Evolutionary conservation across 2,329 filamentous ascomycete genomes (phyloP).

Genomic region (Fragosphaeria purpurea): DNA sequence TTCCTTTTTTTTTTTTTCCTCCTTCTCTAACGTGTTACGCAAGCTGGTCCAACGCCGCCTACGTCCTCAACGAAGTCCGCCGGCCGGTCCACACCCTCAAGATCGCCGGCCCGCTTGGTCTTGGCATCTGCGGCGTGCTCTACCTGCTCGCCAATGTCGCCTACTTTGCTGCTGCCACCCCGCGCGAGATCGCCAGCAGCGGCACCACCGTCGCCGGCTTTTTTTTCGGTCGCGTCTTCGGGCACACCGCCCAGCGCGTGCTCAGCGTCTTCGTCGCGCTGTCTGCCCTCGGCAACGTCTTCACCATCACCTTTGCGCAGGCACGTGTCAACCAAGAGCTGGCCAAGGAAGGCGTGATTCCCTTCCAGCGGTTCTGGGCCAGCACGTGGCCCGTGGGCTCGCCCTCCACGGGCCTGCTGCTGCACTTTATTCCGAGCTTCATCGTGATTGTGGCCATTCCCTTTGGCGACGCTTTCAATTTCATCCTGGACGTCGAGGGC

Average conservation of each 20-base stretch:
- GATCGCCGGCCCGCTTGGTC: constrained; percentile 50
- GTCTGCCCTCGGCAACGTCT: constrained; percentile 51
- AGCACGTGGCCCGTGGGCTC: constrained; percentile 57
- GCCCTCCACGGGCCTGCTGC: constrained; percentile 48
- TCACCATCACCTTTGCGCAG: constrained; percentile 57
- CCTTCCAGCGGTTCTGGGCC: constrained; percentile 51
- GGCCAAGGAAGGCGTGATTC: constrained; percentile 55
- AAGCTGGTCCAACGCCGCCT: constrained; percentile 58
- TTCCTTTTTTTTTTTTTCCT: neutral
- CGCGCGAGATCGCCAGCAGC: constrained; percentile 44
- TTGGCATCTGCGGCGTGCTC: constrained; percentile 47
- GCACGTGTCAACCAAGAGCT: constrained; percentile 58
- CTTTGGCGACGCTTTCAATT: constrained; percentile 49
- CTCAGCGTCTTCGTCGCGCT: constrained; percentile 50
- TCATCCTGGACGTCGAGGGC: constrained; percentile 38
- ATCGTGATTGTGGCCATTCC: constrained; percentile 32
- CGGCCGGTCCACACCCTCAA: constrained; percentile 56
- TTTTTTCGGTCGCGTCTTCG: constrained; percentile 54
- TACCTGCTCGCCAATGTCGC: constrained; percentile 56
- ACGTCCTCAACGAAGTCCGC: constrained; percentile 54
- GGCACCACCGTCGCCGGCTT: constrained; percentile 50
- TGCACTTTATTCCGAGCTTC: constrained; percentile 57
- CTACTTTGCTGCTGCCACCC: constrained; percentile 54
- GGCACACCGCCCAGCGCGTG: constrained; percentile 45
- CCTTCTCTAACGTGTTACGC: constrained; percentile 19